Evolutionary conservation across 2,329 filamentous ascomycete species (phyloP), one percentile per base, ranked within the genome.

Genomic region (Botrytis paeoniae): DNA sequence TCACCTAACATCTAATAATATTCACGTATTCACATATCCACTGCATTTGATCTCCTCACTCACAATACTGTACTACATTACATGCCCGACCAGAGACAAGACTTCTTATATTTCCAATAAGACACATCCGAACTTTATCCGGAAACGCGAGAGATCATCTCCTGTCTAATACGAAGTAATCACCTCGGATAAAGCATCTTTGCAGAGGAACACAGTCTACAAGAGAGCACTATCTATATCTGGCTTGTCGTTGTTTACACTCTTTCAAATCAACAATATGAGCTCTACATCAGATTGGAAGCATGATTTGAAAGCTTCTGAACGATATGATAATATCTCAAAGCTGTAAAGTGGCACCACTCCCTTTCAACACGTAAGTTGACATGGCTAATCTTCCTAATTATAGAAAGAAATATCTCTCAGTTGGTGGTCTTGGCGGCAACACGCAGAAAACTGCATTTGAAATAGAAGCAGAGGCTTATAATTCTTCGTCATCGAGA

Each of bases 381-480:
- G 43, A 7, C 35, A 54, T 25, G 37, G 43, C n/a, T 41, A 41
- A 70, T 25, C 41, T 41, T 45, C 29, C 60, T 41, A 35, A 71
- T 7, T 60, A 22, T 60, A 80, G 79, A 43, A 79, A 74, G 65
- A 79, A 76, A 63, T 72, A 69, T 59, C 78, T 80, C 68, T 77
- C 79, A 73, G 81, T 82, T 4, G 82, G 84, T 41, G 82, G 82
- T 18, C 81, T 84, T 20, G 76, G 74, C 74, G 86, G 86, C 43
- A 85, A 85, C 71, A 82, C 84, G 48, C 84, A 88, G 75, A 80
- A 78, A 64, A 74, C 74, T 57, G 93, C 93, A 32, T 91, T 91
- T 78, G 81, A 86, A 64, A 83, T 89, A 59, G 94, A 97, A 81
- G 88, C 87, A 63, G 85, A 87, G 18, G 89, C 90, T 20, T 92